Conservation (phyloP, 805 yeast species). For the Tetrapisispora fleetii region DNA sequence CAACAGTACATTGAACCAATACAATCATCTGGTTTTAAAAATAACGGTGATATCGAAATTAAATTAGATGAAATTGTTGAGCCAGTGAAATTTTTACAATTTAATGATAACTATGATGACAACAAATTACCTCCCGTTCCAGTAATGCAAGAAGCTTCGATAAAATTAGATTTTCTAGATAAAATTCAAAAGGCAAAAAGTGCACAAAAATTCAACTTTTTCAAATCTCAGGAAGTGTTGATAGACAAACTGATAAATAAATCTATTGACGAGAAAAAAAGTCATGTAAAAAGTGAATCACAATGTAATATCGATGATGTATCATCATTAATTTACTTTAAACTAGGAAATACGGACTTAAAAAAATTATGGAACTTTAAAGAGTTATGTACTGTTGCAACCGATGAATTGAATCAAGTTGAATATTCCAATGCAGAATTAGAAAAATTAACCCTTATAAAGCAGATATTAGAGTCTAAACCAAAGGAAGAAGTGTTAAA, state of each 20-base stretch:
- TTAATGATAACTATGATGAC: constrained; percentile 11
- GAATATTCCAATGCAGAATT: constrained; percentile 30
- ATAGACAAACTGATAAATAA: constrained; percentile 23
- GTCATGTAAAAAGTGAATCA: background rate
- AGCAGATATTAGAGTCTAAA: constrained; percentile 51
- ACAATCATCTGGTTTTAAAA: constrained; percentile 39
- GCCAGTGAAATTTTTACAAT: constrained; percentile 14
- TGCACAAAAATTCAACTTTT: constrained; percentile 30
- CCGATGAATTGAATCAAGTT: constrained; percentile 15
- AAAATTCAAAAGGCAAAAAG: constrained; percentile 29
- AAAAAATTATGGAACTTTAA: constrained; percentile 36
- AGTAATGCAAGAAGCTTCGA: constrained; percentile 17
- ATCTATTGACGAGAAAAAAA: constrained; percentile 16
- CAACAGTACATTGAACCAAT: constrained; percentile 46
- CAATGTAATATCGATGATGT: constrained; percentile 9
- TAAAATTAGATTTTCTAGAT: constrained; percentile 22
- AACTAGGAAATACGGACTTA: constrained; percentile 24
- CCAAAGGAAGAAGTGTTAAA: constrained; percentile 57
- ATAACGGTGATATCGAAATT: constrained; percentile 54
- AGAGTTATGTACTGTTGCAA: constrained; percentile 38
- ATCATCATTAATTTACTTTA: constrained; percentile 28
- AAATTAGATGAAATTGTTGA: constrained; percentile 33
- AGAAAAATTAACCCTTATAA: constrained; percentile 44
- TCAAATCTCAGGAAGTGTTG: constrained; percentile 27
- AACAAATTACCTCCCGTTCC: constrained; percentile 16